Base-by-base conservation (phyloP, 371 early-diverging fungal genomes). In the Lichtheimia hyalospora region DNA sequence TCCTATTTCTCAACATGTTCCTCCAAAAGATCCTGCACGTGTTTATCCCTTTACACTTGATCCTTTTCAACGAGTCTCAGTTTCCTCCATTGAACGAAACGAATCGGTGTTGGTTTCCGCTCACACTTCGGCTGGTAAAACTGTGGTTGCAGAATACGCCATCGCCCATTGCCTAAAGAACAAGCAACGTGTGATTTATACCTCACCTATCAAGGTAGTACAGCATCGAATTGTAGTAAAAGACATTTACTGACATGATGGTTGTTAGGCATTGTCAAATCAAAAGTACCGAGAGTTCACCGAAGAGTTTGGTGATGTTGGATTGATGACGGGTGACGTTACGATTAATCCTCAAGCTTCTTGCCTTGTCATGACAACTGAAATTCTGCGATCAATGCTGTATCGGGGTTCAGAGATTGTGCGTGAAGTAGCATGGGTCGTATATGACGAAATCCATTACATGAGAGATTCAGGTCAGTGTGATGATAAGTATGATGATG, bases 391-490 rank as follows among this genome's bases (percentile, higher is more conserved):
- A 53, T 93, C 94, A 61, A 99, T 99, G 99, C 86, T 99, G 25
- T 99, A 99, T 74, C 90, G 96, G 42, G 99, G 99, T 20, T 94
- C 94, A 25, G 99, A 99, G 68, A 85, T 99, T 48, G 94, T 99
- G 84, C 90, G 99, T 61, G 99, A 99, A 79, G 96, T 99, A 5
- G 92, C 97, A 8, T 99, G 99, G 99, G 96, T 99, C 28, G 88
- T 99, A 25, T 99, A 96, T 83, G 99, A 99, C 74, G 99, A 99
- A 84, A 93, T 99, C 57, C 99, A 99, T 77, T 99, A 99, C 72
- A 98, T 99, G 99, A 82, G 97, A 68, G 96, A 98, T 71, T 71
- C 80, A 58, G 79, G 81, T 77, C 79, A 55, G 54, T 16, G 6
- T 14, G 27, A 25, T 58, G 49, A 18, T 20, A 18, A 0, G 41